phyloP scores from a whole-genome alignment of 148 eudicot species.

The Chenopodium suecicum region DNA sequence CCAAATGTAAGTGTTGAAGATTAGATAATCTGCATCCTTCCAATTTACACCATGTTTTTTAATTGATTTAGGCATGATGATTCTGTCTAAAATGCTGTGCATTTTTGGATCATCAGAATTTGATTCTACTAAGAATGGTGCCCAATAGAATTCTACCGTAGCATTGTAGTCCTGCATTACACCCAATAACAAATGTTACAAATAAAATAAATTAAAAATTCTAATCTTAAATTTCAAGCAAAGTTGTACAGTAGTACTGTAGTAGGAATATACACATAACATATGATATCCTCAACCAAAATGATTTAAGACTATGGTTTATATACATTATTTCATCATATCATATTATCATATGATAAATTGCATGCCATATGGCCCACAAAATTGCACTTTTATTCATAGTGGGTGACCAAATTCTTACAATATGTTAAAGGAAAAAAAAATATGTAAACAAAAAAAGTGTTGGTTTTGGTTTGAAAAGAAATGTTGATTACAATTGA shows the following conservation, averaged over 20 bases:
- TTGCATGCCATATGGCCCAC: not conserved
- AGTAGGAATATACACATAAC: not conserved
- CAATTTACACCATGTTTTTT: constrained; percentile 70
- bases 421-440: not conserved
- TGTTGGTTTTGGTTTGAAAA: not conserved
- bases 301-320: not conserved
- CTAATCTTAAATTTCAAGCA: constrained; percentile 26
- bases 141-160: constrained; percentile 98
- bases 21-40: constrained; percentile 75
- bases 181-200: not conserved
- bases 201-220: not conserved
- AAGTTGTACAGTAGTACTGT: not conserved
- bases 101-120: constrained; percentile 85
- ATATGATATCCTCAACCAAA: not conserved
- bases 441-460: not conserved
- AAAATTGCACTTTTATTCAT: not conserved
- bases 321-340: not conserved
- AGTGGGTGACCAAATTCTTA: constrained; percentile 10
- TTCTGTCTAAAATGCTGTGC: constrained; percentile 84
- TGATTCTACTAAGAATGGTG: constrained; percentile 92
- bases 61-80: constrained; percentile 85
- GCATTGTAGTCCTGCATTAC: constrained; percentile 77
- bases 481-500: constrained; percentile 9
- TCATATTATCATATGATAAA: not conserved
- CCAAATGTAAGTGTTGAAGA: constrained; percentile 96